Evolutionary conservation across 2,329 filamentous ascomycete genomes (phyloP).

Genomic region (Xylaria polymorpha): DNA sequence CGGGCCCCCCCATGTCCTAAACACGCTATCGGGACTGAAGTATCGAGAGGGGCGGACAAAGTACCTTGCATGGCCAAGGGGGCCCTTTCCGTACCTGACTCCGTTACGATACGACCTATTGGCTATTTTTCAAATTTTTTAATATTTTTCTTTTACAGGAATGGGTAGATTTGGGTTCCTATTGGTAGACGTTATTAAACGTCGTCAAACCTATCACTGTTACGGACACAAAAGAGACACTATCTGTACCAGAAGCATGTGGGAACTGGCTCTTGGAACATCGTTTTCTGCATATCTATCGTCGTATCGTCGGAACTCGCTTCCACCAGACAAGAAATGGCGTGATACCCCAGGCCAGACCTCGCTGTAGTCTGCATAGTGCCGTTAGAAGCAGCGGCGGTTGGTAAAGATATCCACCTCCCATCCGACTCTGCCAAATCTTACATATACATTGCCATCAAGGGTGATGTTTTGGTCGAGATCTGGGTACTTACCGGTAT

Average conservation of each 20-base stretch:
- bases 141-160: no score
- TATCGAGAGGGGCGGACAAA: neutral
- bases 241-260: no score
- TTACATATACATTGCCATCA: no score
- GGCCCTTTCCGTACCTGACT: slow-evolving; percentile 2
- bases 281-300: neutral
- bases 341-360: neutral
- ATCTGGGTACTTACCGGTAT: neutral
- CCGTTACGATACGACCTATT: neutral
- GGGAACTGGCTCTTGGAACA: neutral
- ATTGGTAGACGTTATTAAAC: neutral
- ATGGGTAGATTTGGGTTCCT: no score
- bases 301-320: neutral
- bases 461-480: neutral
- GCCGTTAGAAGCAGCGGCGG: neutral
- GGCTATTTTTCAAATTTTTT: neutral
- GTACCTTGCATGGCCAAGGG: slow-evolving; percentile 14
- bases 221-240: no score
- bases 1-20: neutral
- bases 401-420: neutral
- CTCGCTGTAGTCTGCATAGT: neutral
- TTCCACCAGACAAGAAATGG: neutral
- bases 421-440: no score
- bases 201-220: neutral
- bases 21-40: neutral